Conservation (phyloP, 2,329 filamentous ascomycete genomes). For the Coniochaeta pulveracea region DNA sequence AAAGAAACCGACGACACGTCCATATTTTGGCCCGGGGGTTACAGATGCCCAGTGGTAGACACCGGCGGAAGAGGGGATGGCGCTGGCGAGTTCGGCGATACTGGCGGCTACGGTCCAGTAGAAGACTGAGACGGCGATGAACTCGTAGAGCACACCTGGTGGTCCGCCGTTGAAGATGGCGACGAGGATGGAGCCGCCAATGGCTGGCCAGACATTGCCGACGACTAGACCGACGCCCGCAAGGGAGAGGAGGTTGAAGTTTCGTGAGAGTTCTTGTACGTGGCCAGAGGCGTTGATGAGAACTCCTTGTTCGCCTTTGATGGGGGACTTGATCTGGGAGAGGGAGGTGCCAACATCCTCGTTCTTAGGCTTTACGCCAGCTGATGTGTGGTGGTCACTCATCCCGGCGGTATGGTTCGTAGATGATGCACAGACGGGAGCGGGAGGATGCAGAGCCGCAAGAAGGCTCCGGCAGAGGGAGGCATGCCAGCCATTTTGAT, state of each 20-base stretch:
- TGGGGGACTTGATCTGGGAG: too few relatives aligned
- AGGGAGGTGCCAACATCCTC: too few relatives aligned
- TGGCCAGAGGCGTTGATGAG: slow-evolving; percentile 28
- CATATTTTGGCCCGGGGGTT: slow-evolving; percentile 38
- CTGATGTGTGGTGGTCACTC: too few relatives aligned
- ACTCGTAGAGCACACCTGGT: slow-evolving; percentile 51
- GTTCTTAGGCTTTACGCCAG: too few relatives aligned
- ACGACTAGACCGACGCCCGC: slow-evolving; percentile 28
- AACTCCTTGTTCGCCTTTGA: neutral
- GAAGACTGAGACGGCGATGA: slow-evolving; percentile 34
- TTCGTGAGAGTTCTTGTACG: slow-evolving; percentile 25
- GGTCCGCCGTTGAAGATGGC: slow-evolving; percentile 51
- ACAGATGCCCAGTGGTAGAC: slow-evolving; percentile 53
- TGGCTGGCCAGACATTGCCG: slow-evolving; percentile 31
- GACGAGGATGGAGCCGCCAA: slow-evolving; percentile 31
- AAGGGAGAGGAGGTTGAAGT: slow-evolving; percentile 28
- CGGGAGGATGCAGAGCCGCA: too few relatives aligned
- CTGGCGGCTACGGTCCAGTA: slow-evolving; percentile 48
- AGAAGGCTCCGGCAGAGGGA: too few relatives aligned
- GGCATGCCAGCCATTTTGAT: too few relatives aligned
- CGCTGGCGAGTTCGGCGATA: slow-evolving; percentile 48
- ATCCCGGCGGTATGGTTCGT: too few relatives aligned
- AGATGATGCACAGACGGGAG: too few relatives aligned
- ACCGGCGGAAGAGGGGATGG: slow-evolving; percentile 48
- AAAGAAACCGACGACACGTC: slow-evolving; percentile 35